Percentiles rank a stretch among this genome's conserved stretches.
phyloP scores from a whole-genome alignment of 2,329 filamentous ascomycete genomes.

The Beauveria rudraprayagi region DNA sequence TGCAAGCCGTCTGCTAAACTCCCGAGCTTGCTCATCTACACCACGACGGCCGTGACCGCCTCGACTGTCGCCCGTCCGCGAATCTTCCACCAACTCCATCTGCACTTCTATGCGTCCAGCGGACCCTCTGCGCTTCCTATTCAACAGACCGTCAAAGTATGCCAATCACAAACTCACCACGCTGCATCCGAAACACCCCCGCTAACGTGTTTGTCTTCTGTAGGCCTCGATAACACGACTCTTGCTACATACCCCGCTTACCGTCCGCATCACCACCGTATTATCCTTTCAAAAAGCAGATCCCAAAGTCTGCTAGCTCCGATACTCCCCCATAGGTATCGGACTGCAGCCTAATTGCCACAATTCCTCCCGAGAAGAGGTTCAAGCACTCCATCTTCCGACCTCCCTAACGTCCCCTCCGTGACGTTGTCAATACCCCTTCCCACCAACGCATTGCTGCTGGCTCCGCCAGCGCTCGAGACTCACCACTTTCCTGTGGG shows the following conservation, averaged over 20 bases:
- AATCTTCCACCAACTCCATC: constrained; percentile 15
- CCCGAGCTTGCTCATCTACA: constrained; percentile 16
- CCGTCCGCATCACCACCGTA: not conserved
- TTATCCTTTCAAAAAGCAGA: constrained; percentile 12
- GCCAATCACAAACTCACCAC: constrained; percentile 25
- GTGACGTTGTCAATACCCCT: constrained; percentile 47
- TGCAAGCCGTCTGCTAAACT: not conserved
- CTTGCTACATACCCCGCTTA: constrained; percentile 11
- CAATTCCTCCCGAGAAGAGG: constrained; percentile 78
- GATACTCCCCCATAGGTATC: constrained; percentile 78
- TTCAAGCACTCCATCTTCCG: constrained; percentile 75
- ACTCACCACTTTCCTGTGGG: constrained; percentile 66
- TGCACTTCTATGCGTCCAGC: constrained; percentile 77
- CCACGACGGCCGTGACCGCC: constrained; percentile 18
- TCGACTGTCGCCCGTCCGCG: constrained; percentile 11
- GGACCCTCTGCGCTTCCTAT: constrained; percentile 87
- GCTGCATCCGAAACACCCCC: not conserved
- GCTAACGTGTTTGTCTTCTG: constrained; percentile 4
- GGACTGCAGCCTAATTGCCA: constrained; percentile 66
- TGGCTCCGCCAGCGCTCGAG: constrained; percentile 76
- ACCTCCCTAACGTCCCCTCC: constrained; percentile 82
- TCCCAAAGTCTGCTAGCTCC: constrained; percentile 60
- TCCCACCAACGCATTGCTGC: constrained; percentile 49
- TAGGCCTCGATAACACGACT: constrained; percentile 55
- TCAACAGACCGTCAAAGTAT: constrained; percentile 81